These are phyloP conservation scores for Luffa aegyptiaca DNA, from an alignment of 306 rosid genomes.

Conservation along the genomic window DNA sequence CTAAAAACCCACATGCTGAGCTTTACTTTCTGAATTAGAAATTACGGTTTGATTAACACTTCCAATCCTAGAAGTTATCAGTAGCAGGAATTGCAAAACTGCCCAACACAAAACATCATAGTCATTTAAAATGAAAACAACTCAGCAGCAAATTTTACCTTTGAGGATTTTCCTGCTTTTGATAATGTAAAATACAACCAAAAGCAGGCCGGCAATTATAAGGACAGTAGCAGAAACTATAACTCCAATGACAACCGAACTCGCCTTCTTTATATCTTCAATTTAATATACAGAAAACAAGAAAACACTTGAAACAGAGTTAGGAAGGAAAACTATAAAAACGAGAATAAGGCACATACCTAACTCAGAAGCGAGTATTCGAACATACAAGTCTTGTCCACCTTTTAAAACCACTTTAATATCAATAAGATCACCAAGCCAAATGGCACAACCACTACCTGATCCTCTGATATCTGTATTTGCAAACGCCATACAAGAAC, in stretches of 20 bases:
- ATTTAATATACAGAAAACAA: neutral
- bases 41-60: too few species aligned
- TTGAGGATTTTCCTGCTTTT: slow-evolving; percentile 8
- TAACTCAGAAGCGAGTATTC: slow-evolving; percentile 9
- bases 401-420: neutral
- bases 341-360: slow-evolving; percentile 18
- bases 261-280: neutral
- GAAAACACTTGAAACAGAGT: neutral
- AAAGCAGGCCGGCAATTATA: slow-evolving; percentile 13
- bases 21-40: too few species aligned
- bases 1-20: too few species aligned
- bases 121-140: neutral
- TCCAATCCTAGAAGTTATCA: too few species aligned
- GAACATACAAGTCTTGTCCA: slow-evolving; percentile 11
- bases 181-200: slow-evolving; percentile 5
- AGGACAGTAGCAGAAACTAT: neutral
- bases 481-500: slow-evolving; percentile 47
- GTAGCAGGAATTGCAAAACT: too few species aligned
- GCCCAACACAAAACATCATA: too few species aligned
- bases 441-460: slow-evolving; percentile 49
- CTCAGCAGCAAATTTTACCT: neutral
- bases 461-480: slow-evolving; percentile 31
- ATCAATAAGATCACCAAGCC: slow-evolving; percentile 17
- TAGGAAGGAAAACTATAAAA: neutral
- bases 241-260: neutral